Percentiles rank a stretch among this genome's conserved stretches.
Conservation (phyloP, 371 early-diverging fungal genomes). For the Apophysomyces variabilis region DNA sequence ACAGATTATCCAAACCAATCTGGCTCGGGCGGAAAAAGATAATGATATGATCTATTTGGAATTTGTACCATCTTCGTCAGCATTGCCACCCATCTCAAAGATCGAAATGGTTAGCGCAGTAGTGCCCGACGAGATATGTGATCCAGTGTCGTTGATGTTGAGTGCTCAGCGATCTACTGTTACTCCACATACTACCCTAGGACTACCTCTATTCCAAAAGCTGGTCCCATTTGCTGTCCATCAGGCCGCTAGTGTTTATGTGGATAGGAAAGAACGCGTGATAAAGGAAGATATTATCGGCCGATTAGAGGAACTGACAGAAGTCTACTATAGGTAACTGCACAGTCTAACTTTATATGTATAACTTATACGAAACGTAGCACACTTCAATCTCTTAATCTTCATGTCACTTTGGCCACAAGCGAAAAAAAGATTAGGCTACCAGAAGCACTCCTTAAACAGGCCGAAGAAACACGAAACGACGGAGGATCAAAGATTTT, state of each 20-base stretch:
- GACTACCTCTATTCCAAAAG: constrained; percentile 80
- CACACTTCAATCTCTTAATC: constrained; percentile 68
- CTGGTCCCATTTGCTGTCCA: constrained; percentile 91
- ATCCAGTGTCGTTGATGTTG: constrained; percentile 56
- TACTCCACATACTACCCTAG: constrained; percentile 55
- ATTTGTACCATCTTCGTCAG: constrained; percentile 64
- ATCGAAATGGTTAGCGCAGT: constrained; percentile 76
- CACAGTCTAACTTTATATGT: not conserved
- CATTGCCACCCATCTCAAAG: constrained; percentile 63
- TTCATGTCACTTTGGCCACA: constrained; percentile 74
- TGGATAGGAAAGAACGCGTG: constrained; percentile 74
- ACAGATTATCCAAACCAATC: constrained; percentile 59
- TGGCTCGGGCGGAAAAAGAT: constrained; percentile 83
- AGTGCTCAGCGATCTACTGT: constrained; percentile 26
- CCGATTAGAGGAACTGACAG: constrained; percentile 32
- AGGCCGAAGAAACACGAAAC: constrained; percentile 75
- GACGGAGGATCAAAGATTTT: constrained; percentile 70
- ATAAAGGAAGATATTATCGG: constrained; percentile 56
- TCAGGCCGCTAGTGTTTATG: constrained; percentile 86
- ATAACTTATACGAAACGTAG: constrained; percentile 27
- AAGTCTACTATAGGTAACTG: constrained; percentile 44
- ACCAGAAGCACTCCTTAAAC: constrained; percentile 67
- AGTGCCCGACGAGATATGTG: constrained; percentile 36
- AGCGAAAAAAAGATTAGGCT: constrained; percentile 70
- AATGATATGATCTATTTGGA: constrained; percentile 90